phyloP scores from a whole-genome alignment of 164 flowering plant genomes.

The Liquidambar formosana region DNA sequence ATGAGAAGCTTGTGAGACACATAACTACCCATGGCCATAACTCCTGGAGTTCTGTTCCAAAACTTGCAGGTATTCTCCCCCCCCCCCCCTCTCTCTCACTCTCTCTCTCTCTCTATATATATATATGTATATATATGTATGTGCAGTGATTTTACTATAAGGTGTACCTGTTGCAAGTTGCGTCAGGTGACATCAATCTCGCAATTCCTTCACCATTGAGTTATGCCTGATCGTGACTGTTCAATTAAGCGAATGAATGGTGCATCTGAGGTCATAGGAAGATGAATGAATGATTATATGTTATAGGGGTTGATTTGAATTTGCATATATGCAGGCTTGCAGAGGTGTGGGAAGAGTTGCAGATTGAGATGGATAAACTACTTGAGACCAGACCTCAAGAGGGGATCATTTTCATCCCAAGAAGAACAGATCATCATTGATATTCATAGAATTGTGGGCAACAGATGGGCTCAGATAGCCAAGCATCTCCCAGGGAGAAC shows the following conservation, averaged over 20 bases:
- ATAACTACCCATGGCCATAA: constrained; percentile 41
- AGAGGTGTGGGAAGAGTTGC: constrained; percentile 45
- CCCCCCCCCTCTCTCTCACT: neutral
- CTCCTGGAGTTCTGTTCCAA: constrained; percentile 50
- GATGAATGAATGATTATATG: too few relatives aligned
- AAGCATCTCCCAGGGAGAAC: constrained; percentile 57
- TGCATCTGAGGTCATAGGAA: too few relatives aligned
- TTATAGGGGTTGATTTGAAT: neutral
- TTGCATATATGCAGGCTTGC: constrained; percentile 23
- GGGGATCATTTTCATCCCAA: constrained; percentile 28
- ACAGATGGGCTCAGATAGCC: constrained; percentile 30
- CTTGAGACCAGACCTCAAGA: constrained; percentile 35
- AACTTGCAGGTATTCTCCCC: constrained; percentile 28
- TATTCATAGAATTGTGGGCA: constrained; percentile 34
- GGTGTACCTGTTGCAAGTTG: neutral
- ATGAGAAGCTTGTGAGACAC: constrained; percentile 32
- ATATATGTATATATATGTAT: neutral
- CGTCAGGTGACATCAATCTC: too few relatives aligned
- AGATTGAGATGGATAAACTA: constrained; percentile 45
- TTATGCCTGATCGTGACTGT: too few relatives aligned
- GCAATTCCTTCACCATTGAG: too few relatives aligned
- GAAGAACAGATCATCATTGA: constrained; percentile 40
- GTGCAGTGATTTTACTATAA: too few relatives aligned
- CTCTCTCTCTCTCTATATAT: neutral
- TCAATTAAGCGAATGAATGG: too few relatives aligned